Conservation (phyloP, 805 yeast genomes). For the Metschnikowia borealis region DNA sequence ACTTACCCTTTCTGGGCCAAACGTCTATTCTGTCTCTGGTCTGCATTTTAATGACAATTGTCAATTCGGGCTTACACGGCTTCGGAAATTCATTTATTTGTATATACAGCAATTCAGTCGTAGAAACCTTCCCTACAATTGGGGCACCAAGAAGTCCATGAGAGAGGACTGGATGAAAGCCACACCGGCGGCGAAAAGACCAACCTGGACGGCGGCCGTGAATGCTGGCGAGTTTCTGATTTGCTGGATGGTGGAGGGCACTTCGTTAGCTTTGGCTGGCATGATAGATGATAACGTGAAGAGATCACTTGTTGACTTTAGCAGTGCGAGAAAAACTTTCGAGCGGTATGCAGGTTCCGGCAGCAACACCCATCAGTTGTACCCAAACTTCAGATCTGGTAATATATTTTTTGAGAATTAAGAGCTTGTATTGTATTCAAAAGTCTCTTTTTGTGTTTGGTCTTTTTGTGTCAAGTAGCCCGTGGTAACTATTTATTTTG, state of each 20-base stretch:
- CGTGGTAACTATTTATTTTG: no score
- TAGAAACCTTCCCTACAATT: conserved; percentile 32
- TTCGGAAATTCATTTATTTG: conserved; percentile 9
- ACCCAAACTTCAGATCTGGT: no score
- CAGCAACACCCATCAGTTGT: no score
- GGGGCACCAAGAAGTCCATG: conserved; percentile 81
- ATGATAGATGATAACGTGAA: conserved; percentile 6
- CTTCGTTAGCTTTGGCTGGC: conserved; percentile 16
- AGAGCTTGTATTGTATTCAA: no score
- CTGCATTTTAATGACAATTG: no score
- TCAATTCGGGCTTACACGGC: not conserved
- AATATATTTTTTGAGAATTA: no score
- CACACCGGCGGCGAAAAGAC: conserved; percentile 67
- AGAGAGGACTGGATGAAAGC: conserved; percentile 72
- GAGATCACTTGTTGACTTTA: not conserved
- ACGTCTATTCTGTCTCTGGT: no score
- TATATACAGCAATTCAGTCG: conserved; percentile 9
- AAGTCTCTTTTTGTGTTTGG: no score
- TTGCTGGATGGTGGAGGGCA: conserved; percentile 39
- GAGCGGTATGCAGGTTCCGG: conserved; percentile 6
- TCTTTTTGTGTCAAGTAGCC: no score
- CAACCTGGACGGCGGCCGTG: conserved; percentile 60
- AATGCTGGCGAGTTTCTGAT: conserved; percentile 62
- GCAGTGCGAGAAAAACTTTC: conserved; percentile 13
- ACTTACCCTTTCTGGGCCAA: no score